Conservation (phyloP, 257 asterid species). For the Nicotiana paniculata region DNA sequence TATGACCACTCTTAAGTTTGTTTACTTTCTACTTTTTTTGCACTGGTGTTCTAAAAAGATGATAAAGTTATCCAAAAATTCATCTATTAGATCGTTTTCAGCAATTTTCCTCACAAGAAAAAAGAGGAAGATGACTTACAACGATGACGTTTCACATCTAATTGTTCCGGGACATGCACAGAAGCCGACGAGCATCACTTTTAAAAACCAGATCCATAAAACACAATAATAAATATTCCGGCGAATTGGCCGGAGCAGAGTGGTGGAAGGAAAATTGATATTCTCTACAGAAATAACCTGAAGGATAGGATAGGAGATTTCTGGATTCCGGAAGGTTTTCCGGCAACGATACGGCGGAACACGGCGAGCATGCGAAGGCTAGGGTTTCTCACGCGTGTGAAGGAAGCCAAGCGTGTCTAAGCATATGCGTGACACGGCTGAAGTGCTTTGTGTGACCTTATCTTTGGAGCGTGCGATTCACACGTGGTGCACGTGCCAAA, state of each 20-base stretch:
- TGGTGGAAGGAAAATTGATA: constrained; percentile 10
- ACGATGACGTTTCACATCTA: constrained; percentile 13
- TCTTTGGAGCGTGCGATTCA: constrained; percentile 68
- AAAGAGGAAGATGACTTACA: constrained; percentile 15
- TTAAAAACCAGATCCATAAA: constrained; percentile 32
- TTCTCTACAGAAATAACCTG: neutral
- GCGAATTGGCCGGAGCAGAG: constrained; percentile 15
- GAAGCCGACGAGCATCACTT: neutral
- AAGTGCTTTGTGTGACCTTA: constrained; percentile 46
- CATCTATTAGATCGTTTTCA: neutral
- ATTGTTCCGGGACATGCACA: neutral
- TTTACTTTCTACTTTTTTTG: neutral
- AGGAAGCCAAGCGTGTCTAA: constrained; percentile 49
- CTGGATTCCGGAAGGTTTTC: neutral
- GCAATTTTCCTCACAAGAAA: neutral
- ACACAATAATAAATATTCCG: constrained; percentile 19
- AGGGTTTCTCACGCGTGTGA: constrained; percentile 53
- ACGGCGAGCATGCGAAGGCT: constrained; percentile 24
- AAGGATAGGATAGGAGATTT: neutral
- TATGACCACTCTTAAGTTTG: neutral
- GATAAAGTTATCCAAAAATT: neutral
- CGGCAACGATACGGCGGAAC: constrained; percentile 69
- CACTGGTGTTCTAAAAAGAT: neutral
- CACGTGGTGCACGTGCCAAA: constrained; percentile 53
- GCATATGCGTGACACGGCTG: constrained; percentile 48